A percentile compares a stretch with the other conserved stretches of the same genome.
Evolutionary conservation across 1,284 basidiomycete genomes (phyloP).

Genomic region (Ceratobasidium sp.): DNA sequence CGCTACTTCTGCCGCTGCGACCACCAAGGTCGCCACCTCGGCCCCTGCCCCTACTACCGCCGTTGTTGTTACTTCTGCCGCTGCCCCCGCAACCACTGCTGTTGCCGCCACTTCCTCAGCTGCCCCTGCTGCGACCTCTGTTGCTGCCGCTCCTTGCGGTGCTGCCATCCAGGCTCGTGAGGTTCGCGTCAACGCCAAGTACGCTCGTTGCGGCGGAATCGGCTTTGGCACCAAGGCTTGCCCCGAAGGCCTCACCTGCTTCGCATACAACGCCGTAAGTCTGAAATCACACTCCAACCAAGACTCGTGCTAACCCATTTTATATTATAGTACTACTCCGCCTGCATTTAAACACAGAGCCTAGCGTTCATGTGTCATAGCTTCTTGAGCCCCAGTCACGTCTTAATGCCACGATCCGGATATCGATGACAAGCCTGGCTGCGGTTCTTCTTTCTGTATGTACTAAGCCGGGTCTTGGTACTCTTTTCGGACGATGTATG

Average conservation of each 20-base stretch:
- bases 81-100: neutral
- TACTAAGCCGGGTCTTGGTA: slow-evolving; percentile 8
- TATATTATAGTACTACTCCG: slow-evolving; percentile 17
- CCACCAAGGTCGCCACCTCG: neutral
- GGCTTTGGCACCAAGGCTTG: slow-evolving; percentile 14
- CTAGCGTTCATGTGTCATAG: neutral
- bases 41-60: slow-evolving; percentile 2
- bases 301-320: neutral
- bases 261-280: slow-evolving; percentile 25
- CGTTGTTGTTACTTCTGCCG: neutral
- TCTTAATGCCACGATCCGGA: slow-evolving; percentile 9
- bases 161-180: neutral
- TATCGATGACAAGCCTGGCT: slow-evolving; percentile 19
- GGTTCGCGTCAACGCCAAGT: slow-evolving; percentile 16
- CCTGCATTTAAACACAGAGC: slow-evolving; percentile 8
- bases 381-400: slow-evolving; percentile 1
- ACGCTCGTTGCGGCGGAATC: slow-evolving; percentile 24
- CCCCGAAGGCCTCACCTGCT: slow-evolving; percentile 12
- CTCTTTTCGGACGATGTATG: slow-evolving; percentile 13
- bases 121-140: neutral
- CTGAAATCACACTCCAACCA: too few species aligned
- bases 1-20: neutral
- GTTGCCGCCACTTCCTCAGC: neutral
- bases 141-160: slow-evolving; percentile 9
- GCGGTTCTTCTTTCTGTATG: neutral